These are phyloP conservation scores for Malus hybrid DNA, from an alignment of 331 rosid species.

Conservation along the genomic window DNA sequence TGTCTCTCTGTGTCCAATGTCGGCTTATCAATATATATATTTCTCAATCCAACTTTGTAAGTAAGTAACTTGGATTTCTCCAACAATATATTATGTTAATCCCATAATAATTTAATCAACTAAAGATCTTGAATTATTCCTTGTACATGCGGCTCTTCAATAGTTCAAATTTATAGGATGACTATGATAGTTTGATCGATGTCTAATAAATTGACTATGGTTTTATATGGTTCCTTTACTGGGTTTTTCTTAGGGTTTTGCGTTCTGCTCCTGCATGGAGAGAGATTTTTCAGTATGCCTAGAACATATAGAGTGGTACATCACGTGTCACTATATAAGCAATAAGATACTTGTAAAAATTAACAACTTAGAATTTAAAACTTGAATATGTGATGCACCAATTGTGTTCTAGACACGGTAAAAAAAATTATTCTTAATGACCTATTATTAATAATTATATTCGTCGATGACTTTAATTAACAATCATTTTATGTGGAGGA, in stretches of 20 bases:
- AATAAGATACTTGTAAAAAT: too few relatives aligned
- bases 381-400: too few relatives aligned
- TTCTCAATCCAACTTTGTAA: neutral
- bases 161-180: neutral
- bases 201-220: neutral
- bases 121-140: neutral
- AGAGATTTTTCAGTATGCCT: too few relatives aligned
- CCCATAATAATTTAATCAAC: neutral
- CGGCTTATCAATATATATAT: slow-evolving; percentile 8
- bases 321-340: too few relatives aligned
- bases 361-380: too few relatives aligned
- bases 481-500: neutral
- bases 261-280: neutral
- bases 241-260: neutral
- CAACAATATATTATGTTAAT: neutral
- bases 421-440: too few relatives aligned
- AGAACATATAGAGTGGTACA: too few relatives aligned
- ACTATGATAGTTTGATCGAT: neutral
- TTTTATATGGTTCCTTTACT: neutral
- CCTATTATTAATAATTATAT: neutral
- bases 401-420: too few relatives aligned
- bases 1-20: slow-evolving; percentile 19
- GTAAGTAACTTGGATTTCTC: neutral
- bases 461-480: neutral
- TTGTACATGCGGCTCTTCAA: neutral